Percentiles rank a stretch among this genome's conserved stretches.
These are phyloP conservation scores for Phytophthora nicotianae DNA, from an alignment of 352 stramenopile genomes.

Conservation along the genomic window DNA sequence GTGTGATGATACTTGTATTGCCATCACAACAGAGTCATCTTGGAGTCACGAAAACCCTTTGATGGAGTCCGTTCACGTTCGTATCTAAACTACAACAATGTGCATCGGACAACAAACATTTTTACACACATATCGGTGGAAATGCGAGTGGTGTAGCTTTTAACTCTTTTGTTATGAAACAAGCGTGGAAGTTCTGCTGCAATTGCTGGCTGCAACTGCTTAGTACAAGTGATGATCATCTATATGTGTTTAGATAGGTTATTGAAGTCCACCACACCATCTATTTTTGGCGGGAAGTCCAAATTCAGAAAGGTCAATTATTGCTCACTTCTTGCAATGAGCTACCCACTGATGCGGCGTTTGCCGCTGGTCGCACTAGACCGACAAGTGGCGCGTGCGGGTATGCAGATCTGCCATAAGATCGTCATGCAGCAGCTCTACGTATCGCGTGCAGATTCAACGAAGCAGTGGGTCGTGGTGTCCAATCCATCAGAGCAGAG, in stretches of 20 bases:
- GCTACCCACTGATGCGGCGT: slow-evolving; percentile 64
- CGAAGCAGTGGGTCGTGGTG: slow-evolving; percentile 85
- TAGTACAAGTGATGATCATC: no score
- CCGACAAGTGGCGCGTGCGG: slow-evolving; percentile 66
- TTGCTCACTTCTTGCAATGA: slow-evolving; percentile 39
- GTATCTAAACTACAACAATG: no score
- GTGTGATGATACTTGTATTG: no score
- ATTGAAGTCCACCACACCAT: slow-evolving; percentile 4
- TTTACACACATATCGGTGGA: no score
- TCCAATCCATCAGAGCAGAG: slow-evolving; percentile 76
- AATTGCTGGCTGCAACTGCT: no score
- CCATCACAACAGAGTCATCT: no score
- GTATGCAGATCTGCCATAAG: slow-evolving; percentile 87
- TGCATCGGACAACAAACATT: no score
- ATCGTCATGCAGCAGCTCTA: slow-evolving; percentile 90
- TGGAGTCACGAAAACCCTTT: no score
- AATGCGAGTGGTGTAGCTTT: no score
- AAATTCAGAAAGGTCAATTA: slow-evolving; percentile 16
- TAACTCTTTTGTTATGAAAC: no score
- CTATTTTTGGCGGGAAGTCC: slow-evolving; percentile 32
- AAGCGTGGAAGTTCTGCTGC: no score
- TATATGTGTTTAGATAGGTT: not conserved
- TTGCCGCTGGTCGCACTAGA: slow-evolving; percentile 69
- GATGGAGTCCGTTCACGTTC: no score
- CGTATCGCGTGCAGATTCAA: slow-evolving; percentile 69